Evolutionary conservation across 2,329 filamentous ascomycete genomes (phyloP), one percentile per base, ranked within the genome.

Genomic region (Colletotrichum liaoningense): DNA sequence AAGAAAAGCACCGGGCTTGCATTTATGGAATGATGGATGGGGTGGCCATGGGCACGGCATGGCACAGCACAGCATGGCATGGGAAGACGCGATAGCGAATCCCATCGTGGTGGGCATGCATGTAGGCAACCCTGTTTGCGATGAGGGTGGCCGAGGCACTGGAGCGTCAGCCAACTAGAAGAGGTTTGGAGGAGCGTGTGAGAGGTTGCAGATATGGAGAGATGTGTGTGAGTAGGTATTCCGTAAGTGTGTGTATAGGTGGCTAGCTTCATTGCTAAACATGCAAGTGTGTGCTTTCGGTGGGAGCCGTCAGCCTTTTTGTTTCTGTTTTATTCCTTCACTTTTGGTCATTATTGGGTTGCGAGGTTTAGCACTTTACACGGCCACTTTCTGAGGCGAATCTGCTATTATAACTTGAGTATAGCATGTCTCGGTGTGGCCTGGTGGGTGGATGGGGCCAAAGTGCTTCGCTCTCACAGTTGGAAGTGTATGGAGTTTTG

Each of bases 281-380:
- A 70, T 70, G 67, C 70, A 70, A 54, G 67, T 57, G 46, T 73
- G 70, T 38, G 60, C 59, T 73, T 73, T 73, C 67, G 46, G 54
- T 55, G 30, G 69, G 57, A 42, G 42, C 42, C 19, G 42, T n/a
- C 42, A n/a, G 16, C 42, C 42, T 46, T 46, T 46, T 46, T 46
- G 16, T 46, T 46, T n/a, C 19, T 46, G 16, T n/a, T 46, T 46
- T 46, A 19, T 46, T 46, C 19, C 19, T 46, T 46, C 19, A 19
- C 7, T n/a, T n/a, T 19, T 46, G 5, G 16, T 8, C 14, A 4
- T 46, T 46, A n/a, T 46, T 46, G 42, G 42, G 42, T 46, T 46
- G 42, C 19, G 42, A 19, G 42, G 16, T 46, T 46, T 46, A 46
- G 35, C 35, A 42, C 19, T 49, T 19, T 49, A 49, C 42, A 49